These are phyloP conservation scores for Suhomyces faveliae DNA, from an alignment of 805 yeast genomes.

Conservation along the genomic window DNA sequence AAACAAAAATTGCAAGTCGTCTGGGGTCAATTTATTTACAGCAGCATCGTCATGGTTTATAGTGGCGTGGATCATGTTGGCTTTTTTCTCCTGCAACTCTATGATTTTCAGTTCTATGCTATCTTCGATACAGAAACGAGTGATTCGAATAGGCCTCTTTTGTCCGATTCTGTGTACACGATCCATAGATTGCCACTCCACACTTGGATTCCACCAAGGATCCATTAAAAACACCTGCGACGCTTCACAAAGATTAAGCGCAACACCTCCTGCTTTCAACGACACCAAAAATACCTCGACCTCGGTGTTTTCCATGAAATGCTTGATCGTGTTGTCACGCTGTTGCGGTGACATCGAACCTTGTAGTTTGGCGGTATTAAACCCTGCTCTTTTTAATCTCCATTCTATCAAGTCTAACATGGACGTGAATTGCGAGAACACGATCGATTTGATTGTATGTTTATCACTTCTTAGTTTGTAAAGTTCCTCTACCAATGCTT, in stretches of 20 bases:
- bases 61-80: slow-evolving; percentile 97
- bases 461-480: slow-evolving; percentile 82
- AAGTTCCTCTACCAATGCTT: slow-evolving; percentile 90
- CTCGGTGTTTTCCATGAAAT: slow-evolving; percentile 87
- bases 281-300: slow-evolving; percentile 95
- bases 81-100: slow-evolving; percentile 95
- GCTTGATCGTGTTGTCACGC: slow-evolving; percentile 84
- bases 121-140: slow-evolving; percentile 92
- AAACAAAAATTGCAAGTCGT: slow-evolving; percentile 91
- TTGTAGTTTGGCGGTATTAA: slow-evolving; percentile 87
- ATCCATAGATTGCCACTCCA: slow-evolving; percentile 98
- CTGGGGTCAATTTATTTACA: slow-evolving; percentile 82
- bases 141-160: slow-evolving; percentile 87
- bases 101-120: slow-evolving; percentile 95
- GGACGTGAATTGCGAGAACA: slow-evolving; percentile 94
- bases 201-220: slow-evolving; percentile 99
- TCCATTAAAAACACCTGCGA: slow-evolving; percentile 94
- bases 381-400: slow-evolving; percentile 93
- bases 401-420: slow-evolving; percentile 96
- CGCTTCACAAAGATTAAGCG: slow-evolving; percentile 93
- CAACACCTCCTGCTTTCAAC: slow-evolving; percentile 98
- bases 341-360: slow-evolving; percentile 98
- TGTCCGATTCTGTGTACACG: slow-evolving; percentile 98
- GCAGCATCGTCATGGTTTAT: slow-evolving; percentile 92
- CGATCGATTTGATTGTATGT: slow-evolving; percentile 91